These are phyloP conservation scores for Moringa oleifera DNA, from an alignment of 345 rosid species.

Conservation along the genomic window DNA sequence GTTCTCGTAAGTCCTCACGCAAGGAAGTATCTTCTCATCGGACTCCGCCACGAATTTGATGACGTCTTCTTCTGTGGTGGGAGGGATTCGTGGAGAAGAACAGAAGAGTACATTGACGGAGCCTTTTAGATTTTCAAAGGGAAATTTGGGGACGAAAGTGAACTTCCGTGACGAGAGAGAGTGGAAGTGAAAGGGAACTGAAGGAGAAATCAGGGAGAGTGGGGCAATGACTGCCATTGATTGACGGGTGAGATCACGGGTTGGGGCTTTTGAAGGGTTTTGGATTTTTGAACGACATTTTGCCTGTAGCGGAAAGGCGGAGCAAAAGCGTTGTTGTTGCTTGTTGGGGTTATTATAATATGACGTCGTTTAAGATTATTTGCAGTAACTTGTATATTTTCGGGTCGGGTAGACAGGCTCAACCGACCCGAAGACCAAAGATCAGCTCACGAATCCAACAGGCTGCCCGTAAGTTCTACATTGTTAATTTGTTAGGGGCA, in stretches of 20 bases:
- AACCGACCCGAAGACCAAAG: too few relatives aligned
- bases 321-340: too few relatives aligned
- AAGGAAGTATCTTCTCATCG: constrained; percentile 53
- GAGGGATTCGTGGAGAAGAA: constrained; percentile 25
- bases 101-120: constrained; percentile 22
- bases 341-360: too few relatives aligned
- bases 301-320: too few relatives aligned
- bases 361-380: too few relatives aligned
- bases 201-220: constrained; percentile 18
- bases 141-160: constrained; percentile 11
- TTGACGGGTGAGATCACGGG: not conserved
- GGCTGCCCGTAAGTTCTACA: too few relatives aligned
- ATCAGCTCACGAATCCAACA: too few relatives aligned
- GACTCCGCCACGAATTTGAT: constrained; percentile 63
- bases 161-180: constrained; percentile 17
- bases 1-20: constrained; percentile 77
- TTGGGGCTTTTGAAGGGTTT: constrained; percentile 1
- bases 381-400: too few relatives aligned
- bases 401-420: too few relatives aligned
- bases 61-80: constrained; percentile 46
- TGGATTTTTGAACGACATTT: not conserved
- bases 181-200: constrained; percentile 6
- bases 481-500: too few relatives aligned
- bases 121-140: constrained; percentile 9
- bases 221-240: constrained; percentile 27